These are phyloP conservation scores for Didymosphaeria variabile DNA, from an alignment of 2,329 filamentous ascomycete genomes.

Conservation along the genomic window DNA sequence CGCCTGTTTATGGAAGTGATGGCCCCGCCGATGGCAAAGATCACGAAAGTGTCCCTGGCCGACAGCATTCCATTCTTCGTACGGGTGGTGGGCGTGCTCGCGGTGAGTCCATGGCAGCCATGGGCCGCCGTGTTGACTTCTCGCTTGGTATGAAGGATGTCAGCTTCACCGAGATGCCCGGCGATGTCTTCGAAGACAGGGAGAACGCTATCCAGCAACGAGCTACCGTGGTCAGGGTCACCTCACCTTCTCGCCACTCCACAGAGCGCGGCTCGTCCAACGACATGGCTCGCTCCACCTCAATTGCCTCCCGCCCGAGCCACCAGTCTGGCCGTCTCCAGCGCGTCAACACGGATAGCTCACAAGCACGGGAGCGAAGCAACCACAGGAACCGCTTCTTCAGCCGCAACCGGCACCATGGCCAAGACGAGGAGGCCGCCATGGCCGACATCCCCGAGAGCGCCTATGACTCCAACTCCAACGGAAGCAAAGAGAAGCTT, in stretches of 20 bases:
- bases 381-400: constrained; percentile 71
- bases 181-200: constrained; percentile 71
- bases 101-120: constrained; percentile 65
- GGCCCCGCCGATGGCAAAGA: constrained; percentile 24
- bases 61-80: constrained; percentile 65
- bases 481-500: constrained; percentile 40
- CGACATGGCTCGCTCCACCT: constrained; percentile 45
- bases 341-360: constrained; percentile 48
- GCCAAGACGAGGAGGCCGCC: constrained; percentile 54
- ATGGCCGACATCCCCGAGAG: constrained; percentile 58
- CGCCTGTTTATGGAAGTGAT: constrained; percentile 26
- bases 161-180: constrained; percentile 65
- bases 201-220: constrained; percentile 47
- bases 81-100: constrained; percentile 58
- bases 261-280: constrained; percentile 42
- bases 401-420: constrained; percentile 51
- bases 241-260: constrained; percentile 47
- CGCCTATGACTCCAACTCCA: constrained; percentile 25
- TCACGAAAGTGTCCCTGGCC: constrained; percentile 22
- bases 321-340: constrained; percentile 36
- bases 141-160: constrained; percentile 72
- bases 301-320: constrained; percentile 32
- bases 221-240: constrained; percentile 50
- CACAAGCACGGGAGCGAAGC: constrained; percentile 46
- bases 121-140: constrained; percentile 73